Base-by-base conservation (phyloP, 202 grass and related monocot genomes). In the Musa balbisiana region DNA sequence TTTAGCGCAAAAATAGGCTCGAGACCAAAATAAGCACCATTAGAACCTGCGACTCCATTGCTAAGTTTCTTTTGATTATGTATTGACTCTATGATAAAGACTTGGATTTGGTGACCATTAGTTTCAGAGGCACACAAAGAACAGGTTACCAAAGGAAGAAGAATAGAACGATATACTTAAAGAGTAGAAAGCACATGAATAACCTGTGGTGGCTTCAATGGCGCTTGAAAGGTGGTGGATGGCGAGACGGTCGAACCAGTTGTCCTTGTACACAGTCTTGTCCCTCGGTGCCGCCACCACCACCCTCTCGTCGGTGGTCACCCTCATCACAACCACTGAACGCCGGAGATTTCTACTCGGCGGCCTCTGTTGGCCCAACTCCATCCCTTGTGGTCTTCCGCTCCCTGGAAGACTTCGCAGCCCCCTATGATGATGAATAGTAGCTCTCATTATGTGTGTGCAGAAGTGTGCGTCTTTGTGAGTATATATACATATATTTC, bases 221-320 rank as follows among this genome's bases (percentile, higher is more conserved):
- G 83, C 86, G 72, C 67, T 51, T 0, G 91, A 94, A n/a, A 99
- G 76, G 88, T 92, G 86, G 3, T 10, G 83, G 59, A 99, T 99
- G 12, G 91, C 95, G 3, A 98, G 72, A 63, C 73, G 90, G 74
- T 98, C 87, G 76, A 94, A 85, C 88, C 95, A 98, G 77, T 64
- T 90, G 83, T 98, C 95, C 11, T 17, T 21, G 79, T 98, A 90
- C 78, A 51, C 80, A 15, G 33, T 2, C 62, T 19, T 6, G 43
- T 50, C 10, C 67, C 10, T 43, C 49, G 33, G 33, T 43, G 33
- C 33, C 33, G 33, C 33, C 33, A 0, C 33, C 33, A 43, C 33
- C 33, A 43, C 33, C 33, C 4, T 43, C 33, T 43, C 33, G 33
- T 43, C 33, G 33, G 33, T 73, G 52, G 81, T 84, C 72, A 63